Conservation (phyloP, 192 early-diverging fungal genomes). For the Entomortierella parvispora region DNA sequence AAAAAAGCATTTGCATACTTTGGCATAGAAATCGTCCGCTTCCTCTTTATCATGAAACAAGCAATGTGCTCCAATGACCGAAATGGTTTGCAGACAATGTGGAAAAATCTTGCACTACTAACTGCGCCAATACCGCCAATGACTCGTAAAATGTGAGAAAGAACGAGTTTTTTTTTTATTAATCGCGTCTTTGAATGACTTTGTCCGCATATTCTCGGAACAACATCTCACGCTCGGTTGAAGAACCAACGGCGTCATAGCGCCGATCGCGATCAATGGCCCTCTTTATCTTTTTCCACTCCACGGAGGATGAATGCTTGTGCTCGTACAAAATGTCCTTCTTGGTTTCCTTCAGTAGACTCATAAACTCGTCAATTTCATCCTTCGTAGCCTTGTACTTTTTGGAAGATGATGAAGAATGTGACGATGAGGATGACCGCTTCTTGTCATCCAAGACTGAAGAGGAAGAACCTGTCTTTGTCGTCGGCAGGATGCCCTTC, state of each 20-base stretch:
- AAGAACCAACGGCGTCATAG: conserved; percentile 71
- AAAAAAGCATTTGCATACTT: conserved; percentile 2
- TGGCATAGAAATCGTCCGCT: too few species aligned
- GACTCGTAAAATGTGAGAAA: neutral
- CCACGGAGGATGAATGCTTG: conserved; percentile 57
- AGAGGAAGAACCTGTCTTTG: conserved; percentile 6
- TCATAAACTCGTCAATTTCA: conserved; percentile 65
- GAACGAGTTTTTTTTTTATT: neutral
- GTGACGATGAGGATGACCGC: conserved; percentile 12
- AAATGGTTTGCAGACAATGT: too few species aligned
- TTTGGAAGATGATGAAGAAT: conserved; percentile 5
- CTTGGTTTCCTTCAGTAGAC: conserved; percentile 65
- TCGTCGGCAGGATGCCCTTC: conserved; percentile 31
- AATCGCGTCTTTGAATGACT: conserved; percentile 44
- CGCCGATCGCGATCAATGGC: conserved; percentile 73
- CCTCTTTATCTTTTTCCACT: conserved; percentile 73
- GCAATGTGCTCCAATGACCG: too few species aligned
- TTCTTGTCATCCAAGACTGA: conserved; percentile 2
- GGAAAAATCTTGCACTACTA: too few species aligned
- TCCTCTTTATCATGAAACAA: too few species aligned
- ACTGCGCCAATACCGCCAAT: too few species aligned
- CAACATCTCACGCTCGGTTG: conserved; percentile 71
- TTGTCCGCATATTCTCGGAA: conserved; percentile 70
- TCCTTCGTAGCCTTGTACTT: conserved; percentile 54
- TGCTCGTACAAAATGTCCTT: conserved; percentile 58